phyloP scores from a whole-genome alignment of 2,329 filamentous ascomycete genomes.

The Rugonectria rugulosa region DNA sequence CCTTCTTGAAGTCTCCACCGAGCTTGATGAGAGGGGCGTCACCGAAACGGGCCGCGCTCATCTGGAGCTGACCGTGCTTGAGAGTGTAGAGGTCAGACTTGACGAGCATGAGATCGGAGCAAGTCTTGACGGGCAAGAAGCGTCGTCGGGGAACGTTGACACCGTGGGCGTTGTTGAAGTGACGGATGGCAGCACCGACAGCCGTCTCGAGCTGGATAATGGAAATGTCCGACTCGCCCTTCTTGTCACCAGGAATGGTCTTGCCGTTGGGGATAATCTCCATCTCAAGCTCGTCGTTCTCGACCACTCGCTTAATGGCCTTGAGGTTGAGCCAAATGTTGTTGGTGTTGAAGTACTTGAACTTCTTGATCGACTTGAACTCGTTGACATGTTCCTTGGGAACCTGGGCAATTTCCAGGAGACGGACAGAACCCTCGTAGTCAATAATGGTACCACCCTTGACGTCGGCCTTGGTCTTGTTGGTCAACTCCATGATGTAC shows the following conservation, averaged over 20 bases:
- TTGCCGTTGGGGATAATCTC: conserved; percentile 99
- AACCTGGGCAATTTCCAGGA: conserved; percentile 98
- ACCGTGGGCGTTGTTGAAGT: conserved; percentile 98
- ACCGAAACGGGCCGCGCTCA: conserved; percentile 95
- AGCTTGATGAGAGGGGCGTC: conserved; percentile 99
- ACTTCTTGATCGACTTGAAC: conserved; percentile 99
- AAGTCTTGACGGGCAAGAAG: conserved; percentile 99
- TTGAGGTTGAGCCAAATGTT: conserved; percentile 99
- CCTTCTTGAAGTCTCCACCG: conserved; percentile 99
- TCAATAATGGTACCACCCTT: conserved; percentile 99
- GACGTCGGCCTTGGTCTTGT: conserved; percentile 99
- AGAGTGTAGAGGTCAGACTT: conserved; percentile 99
- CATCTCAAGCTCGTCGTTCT: conserved; percentile 98
- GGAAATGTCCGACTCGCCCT: conserved; percentile 97
- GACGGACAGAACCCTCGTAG: conserved; percentile 95
- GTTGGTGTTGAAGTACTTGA: conserved; percentile 99
- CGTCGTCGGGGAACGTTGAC: conserved; percentile 97
- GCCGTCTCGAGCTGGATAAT: conserved; percentile 99
- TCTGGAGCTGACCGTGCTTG: conserved; percentile 97
- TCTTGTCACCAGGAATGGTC: conserved; percentile 98
- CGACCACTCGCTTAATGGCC: conserved; percentile 97
- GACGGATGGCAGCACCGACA: conserved; percentile 96
- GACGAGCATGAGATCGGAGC: conserved; percentile 98
- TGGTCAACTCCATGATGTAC: conserved; percentile 99
- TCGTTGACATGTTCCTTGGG: conserved; percentile 99